These are phyloP conservation scores for Cladophialophora chaetospira DNA, from an alignment of 2,329 filamentous ascomycete species.

Conservation along the genomic window DNA sequence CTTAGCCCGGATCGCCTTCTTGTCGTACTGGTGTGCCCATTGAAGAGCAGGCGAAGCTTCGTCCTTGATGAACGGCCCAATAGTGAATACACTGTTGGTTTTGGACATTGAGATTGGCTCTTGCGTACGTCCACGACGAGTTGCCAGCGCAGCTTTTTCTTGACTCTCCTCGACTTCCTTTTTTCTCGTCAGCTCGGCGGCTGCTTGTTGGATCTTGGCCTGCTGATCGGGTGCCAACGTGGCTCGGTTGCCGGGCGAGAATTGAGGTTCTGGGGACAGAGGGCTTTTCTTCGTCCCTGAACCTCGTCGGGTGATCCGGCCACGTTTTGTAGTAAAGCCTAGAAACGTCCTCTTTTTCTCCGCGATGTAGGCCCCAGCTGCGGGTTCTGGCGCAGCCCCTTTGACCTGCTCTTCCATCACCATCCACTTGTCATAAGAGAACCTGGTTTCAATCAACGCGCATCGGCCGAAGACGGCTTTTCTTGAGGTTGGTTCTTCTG, in stretches of 20 bases:
- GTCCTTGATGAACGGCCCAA: constrained; percentile 79
- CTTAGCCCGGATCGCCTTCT: constrained; percentile 79
- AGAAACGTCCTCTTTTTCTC: constrained; percentile 98
- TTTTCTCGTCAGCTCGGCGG: constrained; percentile 75
- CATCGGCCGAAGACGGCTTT: constrained; percentile 95
- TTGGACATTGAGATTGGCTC: constrained; percentile 61
- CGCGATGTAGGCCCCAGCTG: constrained; percentile 83
- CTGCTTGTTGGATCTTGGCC: constrained; percentile 87
- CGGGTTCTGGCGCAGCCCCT: constrained; percentile 81
- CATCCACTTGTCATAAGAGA: constrained; percentile 81
- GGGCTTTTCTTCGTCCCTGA: constrained; percentile 64
- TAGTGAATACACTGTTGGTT: constrained; percentile 85
- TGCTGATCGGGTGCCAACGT: constrained; percentile 90
- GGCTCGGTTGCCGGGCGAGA: constrained; percentile 61
- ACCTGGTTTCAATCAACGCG: constrained; percentile 84
- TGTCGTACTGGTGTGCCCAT: constrained; percentile 95
- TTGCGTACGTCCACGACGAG: constrained; percentile 58
- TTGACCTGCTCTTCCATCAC: constrained; percentile 96
- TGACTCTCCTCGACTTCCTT: constrained; percentile 59
- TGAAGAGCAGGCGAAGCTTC: constrained; percentile 94
- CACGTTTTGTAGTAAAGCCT: constrained; percentile 73
- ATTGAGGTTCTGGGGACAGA: constrained; percentile 55
- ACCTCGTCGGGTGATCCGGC: constrained; percentile 68
- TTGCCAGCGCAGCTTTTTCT: constrained; percentile 51
- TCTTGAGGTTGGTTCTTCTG: constrained; percentile 79